Conservation (phyloP, 345 rosid genomes). For the Syzygium aqueum region DNA sequence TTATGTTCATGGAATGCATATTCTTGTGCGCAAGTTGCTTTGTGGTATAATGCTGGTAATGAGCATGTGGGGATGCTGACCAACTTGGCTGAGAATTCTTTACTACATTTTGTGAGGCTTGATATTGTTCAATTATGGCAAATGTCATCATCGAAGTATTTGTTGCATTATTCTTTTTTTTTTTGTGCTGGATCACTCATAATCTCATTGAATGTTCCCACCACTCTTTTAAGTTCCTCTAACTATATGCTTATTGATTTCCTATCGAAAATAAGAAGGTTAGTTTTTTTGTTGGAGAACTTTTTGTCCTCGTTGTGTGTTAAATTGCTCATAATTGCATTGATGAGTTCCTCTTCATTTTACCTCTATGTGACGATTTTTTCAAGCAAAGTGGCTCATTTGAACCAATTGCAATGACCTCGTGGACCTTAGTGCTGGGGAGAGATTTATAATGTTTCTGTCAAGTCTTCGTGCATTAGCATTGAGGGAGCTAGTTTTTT, state of each 20-base stretch:
- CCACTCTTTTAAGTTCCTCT: background rate
- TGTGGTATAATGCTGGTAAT: background rate
- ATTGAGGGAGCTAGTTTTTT: background rate
- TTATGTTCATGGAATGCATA: background rate
- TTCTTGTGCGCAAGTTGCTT: background rate
- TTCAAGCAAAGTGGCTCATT: background rate
- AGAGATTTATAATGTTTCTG: background rate
- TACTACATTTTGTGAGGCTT: background rate
- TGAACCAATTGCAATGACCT: background rate
- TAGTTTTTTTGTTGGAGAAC: background rate
- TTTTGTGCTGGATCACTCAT: background rate
- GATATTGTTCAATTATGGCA: background rate
- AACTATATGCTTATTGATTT: background rate
- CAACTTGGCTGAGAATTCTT: background rate
- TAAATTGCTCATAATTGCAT: background rate
- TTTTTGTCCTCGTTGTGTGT: background rate
- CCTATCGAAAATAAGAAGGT: background rate
- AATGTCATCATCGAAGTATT: background rate
- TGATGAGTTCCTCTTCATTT: background rate
- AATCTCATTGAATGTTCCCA: background rate
- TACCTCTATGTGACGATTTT: background rate
- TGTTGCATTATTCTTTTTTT: background rate
- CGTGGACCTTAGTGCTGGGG: background rate
- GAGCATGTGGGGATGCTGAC: background rate
- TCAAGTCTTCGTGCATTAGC: background rate